These are phyloP conservation scores for Vanrija humicola DNA, from an alignment of 1,284 basidiomycete genomes.

Conservation along the genomic window DNA sequence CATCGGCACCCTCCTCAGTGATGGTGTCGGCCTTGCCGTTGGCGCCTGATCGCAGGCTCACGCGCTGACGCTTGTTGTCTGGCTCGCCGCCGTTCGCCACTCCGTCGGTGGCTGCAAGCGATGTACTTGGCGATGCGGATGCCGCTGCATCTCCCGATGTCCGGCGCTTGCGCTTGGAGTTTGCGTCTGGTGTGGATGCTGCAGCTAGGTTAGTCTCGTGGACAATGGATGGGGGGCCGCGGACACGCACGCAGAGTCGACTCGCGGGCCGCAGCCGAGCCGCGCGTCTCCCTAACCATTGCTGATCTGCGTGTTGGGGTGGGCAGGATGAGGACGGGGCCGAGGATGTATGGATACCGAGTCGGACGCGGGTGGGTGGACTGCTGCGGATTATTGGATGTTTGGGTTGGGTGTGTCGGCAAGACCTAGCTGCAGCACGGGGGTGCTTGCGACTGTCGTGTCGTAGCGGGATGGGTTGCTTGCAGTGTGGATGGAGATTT, in stretches of 20 bases:
- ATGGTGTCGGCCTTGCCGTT: constrained; percentile 7
- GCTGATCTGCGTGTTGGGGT: background rate
- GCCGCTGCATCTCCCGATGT: constrained; percentile 3
- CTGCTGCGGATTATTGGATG: background rate
- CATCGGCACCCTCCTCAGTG: constrained; percentile 1
- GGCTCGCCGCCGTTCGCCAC: constrained; percentile 8
- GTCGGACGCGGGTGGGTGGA: background rate
- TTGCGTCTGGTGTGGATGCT: constrained; percentile 5
- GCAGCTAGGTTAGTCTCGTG: background rate
- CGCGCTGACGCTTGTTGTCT: constrained; percentile 12
- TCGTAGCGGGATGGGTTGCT: too few species aligned
- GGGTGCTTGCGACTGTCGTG: too few species aligned
- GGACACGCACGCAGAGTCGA: background rate
- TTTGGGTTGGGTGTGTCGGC: background rate
- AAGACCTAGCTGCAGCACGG: background rate
- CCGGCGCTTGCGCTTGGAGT: constrained; percentile 23
- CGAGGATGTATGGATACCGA: background rate
- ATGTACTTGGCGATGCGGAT: background rate
- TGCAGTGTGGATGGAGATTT: too few species aligned
- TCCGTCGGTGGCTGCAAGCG: background rate
- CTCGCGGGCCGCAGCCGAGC: constrained; percentile 9
- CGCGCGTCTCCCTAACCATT: constrained; percentile 14
- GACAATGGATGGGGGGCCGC: background rate
- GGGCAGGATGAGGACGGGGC: background rate
- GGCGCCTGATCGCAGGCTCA: background rate